Evolutionary conservation across 2,329 filamentous ascomycete species (phyloP), one percentile per base, ranked within the genome.

Genomic region (Ambrosiella cleistominuta): DNA sequence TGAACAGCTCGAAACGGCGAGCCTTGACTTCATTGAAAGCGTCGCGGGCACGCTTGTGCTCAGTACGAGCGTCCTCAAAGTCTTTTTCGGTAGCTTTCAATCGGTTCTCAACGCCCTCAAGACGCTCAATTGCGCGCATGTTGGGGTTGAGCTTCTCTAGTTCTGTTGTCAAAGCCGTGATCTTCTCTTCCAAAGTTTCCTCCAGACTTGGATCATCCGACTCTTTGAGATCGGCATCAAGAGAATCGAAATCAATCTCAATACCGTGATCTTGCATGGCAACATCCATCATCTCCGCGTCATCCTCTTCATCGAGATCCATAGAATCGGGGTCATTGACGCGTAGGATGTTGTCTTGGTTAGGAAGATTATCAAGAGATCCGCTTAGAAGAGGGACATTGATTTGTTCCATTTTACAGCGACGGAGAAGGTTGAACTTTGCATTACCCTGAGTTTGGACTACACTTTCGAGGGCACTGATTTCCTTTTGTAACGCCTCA

Each of bases 121-220:
- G 77, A 54, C 91, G 86, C 67, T 97, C 89, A 70, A 90, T 88
- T 7, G 91, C 93, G 65, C 91, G 88, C 81, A 95, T 94, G 69
- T 98, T 97, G 35, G 93, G 93, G 62, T 93, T 90, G 70, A 97
- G 83, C 70, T 95, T 95, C 67, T 95, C 89, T 17, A 98, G 80
- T 64, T 95, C 87, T 38, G 78, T 74, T 50, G 83, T 82, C 8
- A 98, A 76, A 36, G 78, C 77, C 17, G 78, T 75, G 63, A 98
- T 88, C 65, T 82, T 84, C 57, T 95, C 87, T 57, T 85, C 80
- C 1, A 98, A 76, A 60, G 78, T 77, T 51, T 86, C 81, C 66
- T 96, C 91, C 27, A 85, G 72, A 61, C 82, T 80, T 15, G 83
- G 75, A 58, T 86, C 83, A 56, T 82, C 77, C 61, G 83, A 79